Conservation (phyloP, 1,284 basidiomycete species). For the Sporisorium sorghi region DNA sequence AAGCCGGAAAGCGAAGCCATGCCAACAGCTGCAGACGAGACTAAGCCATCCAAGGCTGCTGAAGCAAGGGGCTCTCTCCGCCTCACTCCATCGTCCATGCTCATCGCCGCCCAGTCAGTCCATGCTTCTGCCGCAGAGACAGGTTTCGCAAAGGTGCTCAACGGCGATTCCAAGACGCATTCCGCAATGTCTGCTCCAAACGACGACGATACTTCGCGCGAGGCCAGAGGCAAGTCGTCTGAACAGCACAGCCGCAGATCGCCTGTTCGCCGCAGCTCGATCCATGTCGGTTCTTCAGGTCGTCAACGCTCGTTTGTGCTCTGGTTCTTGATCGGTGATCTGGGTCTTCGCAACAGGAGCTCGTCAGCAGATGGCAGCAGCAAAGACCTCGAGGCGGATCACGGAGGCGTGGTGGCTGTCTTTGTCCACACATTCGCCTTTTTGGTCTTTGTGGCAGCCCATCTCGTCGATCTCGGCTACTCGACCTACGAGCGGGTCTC, state of each 20-base stretch:
- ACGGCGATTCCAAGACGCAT: background rate
- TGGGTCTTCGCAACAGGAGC: conserved; percentile 40
- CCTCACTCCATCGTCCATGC: conserved; percentile 39
- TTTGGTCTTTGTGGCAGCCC: conserved; percentile 62
- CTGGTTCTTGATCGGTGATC: conserved; percentile 61
- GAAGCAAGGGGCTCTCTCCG: conserved; percentile 12
- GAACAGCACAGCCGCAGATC: conserved; percentile 5
- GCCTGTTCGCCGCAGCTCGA: conserved; percentile 3
- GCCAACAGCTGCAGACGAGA: background rate
- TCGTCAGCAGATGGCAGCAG: background rate
- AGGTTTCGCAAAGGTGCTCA: background rate
- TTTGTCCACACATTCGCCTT: conserved; percentile 46
- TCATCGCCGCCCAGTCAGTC: conserved; percentile 14
- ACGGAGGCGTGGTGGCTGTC: conserved; percentile 35
- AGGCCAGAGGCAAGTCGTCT: background rate
- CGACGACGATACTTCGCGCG: background rate
- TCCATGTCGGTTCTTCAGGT: conserved; percentile 38
- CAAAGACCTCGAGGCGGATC: conserved; percentile 12
- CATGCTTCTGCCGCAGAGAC: background rate
- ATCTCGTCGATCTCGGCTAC: conserved; percentile 58
- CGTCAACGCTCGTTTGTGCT: conserved; percentile 51
- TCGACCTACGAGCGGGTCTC: conserved; percentile 42
- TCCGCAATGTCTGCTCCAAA: background rate
- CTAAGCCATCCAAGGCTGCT: background rate
- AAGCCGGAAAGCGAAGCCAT: background rate